These are phyloP conservation scores for Hammondia hammondi DNA, from an alignment of 169 alveolate genomes.

Conservation along the genomic window DNA sequence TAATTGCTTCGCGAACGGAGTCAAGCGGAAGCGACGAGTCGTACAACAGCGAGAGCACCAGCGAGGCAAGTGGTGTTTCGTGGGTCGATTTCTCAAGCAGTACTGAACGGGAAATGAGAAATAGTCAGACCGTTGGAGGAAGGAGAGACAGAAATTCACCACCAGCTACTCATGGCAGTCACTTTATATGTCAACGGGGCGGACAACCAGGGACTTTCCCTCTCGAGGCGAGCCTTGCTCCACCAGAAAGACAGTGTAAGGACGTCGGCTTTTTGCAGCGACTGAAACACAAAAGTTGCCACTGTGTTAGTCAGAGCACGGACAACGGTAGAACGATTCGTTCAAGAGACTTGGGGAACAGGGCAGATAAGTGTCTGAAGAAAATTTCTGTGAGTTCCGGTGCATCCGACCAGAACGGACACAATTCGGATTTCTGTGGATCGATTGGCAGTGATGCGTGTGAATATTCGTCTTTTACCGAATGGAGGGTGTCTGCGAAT, in stretches of 20 bases:
- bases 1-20: too few species aligned
- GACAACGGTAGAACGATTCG: background rate
- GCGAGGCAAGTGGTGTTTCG: conserved; percentile 33
- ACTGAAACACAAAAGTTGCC: background rate
- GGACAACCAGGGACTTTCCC: too few species aligned
- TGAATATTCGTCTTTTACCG: too few species aligned
- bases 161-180: too few species aligned
- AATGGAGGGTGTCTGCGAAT: too few species aligned
- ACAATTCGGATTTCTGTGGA: too few species aligned
- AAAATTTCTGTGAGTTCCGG: background rate
- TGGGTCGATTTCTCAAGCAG: background rate
- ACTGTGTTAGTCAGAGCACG: background rate
- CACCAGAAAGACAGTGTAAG: background rate
- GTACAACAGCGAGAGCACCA: background rate
- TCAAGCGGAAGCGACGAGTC: background rate
- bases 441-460: too few species aligned
- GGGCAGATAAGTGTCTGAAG: background rate
- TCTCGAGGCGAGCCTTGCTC: background rate
- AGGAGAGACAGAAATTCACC: too few species aligned
- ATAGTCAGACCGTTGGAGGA: too few species aligned
- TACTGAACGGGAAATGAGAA: background rate
- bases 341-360: background rate
- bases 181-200: too few species aligned
- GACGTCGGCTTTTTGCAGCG: background rate
- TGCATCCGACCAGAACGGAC: background rate